Base-by-base conservation (phyloP, 176 grass and related monocot genomes). In the Oryza brachyantha region DNA sequence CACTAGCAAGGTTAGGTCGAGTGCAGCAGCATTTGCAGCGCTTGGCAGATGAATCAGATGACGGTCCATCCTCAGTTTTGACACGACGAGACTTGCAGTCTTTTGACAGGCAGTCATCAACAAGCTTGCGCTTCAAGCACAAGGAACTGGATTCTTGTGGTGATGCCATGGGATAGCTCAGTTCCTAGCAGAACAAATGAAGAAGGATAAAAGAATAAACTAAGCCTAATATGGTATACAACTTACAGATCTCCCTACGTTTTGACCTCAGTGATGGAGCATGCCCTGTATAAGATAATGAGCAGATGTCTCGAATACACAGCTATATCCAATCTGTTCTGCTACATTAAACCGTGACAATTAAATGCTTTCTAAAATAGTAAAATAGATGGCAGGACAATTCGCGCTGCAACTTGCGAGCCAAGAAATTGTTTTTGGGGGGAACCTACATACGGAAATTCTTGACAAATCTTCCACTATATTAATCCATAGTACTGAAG, bases 101-200 rank as follows among this genome's bases (percentile, higher is more conserved):
- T 74, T 84, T 90, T 76, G 82, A 81, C 11, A 74, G 35, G 78
- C 81, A 92, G n/a, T 76, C 60, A 21, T 92, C 90, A 25, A 86
- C 48, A 39, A 84, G 60, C 72, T 96, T 96, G 39, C 87, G 85
- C 84, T 96, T 96, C 82, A 88, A 90, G 74, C 82, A 76, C 26
- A 71, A 19, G 29, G 81, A 52, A 71, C 66, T 89, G 71, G 71
- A 81, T 84, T 84, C 81, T 89, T 84, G 55, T 3, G 3, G 66
- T 2, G 82, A 90, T 50, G 85, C 77, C 84, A 86, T 87, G 64
- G 69, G 72, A 29, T 73, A 43, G 52, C 39, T 68, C 73, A 62
- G n/a, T 86, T 89, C 76, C 55, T 66, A 42, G 58, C 43, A 42
- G 34, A 82, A 80, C 13, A 86, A 77, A 76, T 74, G 64, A 69